These are phyloP conservation scores for Zostera marina DNA, from an alignment of 116 monocot genomes.

Conservation along the genomic window DNA sequence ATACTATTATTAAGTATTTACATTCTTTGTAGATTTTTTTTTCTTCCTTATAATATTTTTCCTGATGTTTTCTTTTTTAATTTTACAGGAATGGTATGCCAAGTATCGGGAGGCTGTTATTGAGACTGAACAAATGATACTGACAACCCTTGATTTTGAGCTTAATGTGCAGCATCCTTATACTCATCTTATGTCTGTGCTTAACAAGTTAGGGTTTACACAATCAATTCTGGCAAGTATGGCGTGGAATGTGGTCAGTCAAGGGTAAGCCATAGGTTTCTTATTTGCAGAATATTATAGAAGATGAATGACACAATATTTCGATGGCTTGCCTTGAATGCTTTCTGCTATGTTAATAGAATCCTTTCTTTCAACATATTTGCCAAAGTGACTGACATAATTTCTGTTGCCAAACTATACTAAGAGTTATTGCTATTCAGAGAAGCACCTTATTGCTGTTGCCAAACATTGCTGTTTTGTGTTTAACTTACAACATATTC, in stretches of 20 bases:
- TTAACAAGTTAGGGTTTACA: constrained; percentile 70
- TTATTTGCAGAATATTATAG: neutral
- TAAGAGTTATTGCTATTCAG: neutral
- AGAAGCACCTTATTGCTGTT: neutral
- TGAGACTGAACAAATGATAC: constrained; percentile 57
- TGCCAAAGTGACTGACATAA: neutral
- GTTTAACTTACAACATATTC: neutral
- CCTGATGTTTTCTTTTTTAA: constrained; percentile 2
- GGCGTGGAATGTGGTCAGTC: constrained; percentile 65
- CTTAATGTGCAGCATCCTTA: constrained; percentile 77
- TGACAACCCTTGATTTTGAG: constrained; percentile 85
- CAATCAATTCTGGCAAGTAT: constrained; percentile 42
- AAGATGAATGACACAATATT: too few relatives aligned
- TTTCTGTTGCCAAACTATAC: neutral
- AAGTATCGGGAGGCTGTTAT: constrained; percentile 50
- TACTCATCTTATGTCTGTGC: constrained; percentile 45
- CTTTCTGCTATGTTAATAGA: too few relatives aligned
- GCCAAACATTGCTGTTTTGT: too few relatives aligned
- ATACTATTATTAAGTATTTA: neutral
- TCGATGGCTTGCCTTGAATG: too few relatives aligned
- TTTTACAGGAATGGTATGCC: constrained; percentile 69
- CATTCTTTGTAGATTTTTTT: neutral
- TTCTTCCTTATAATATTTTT: neutral
- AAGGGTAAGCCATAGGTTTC: constrained; percentile 48
- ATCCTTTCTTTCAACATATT: neutral